Percentiles rank a stretch among this genome's conserved stretches.
Evolutionary conservation across 1,284 basidiomycete species (phyloP).

Genomic region (Melampsora abietis-canadensis): DNA sequence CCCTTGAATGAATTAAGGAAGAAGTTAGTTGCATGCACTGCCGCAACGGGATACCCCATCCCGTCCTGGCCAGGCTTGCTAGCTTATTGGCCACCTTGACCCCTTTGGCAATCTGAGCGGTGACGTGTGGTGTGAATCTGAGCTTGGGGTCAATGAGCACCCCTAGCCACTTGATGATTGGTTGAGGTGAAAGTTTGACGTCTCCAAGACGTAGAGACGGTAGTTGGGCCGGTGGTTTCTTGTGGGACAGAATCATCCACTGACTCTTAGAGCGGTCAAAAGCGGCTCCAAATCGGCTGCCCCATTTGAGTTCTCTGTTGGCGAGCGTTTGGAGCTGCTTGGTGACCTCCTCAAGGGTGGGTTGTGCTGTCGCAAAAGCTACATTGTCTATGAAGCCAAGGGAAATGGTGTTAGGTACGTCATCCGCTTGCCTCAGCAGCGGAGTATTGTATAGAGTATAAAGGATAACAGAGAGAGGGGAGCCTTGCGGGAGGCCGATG

Average conservation of each 20-base stretch:
- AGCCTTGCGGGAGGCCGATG: no score
- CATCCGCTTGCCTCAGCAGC: no score
- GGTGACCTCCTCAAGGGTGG: no score
- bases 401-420: no score
- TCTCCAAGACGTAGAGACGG: not conserved
- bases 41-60: not conserved
- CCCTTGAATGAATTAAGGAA: not conserved
- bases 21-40: not conserved
- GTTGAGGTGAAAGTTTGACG: not conserved
- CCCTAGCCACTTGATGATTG: no score
- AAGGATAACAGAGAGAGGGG: no score
- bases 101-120: no score
- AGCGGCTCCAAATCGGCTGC: not conserved
- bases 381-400: no score
- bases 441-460: no score
- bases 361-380: no score
- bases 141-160: not conserved
- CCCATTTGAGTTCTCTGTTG: not conserved
- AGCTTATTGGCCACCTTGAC: not conserved
- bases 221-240: not conserved
- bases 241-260: not conserved
- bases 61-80: not conserved
- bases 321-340: not conserved
- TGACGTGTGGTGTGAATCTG: not conserved
- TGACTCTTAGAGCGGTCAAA: not conserved